Conservation (phyloP, 2,329 filamentous ascomycete species). For the Neonectria coccinea region DNA sequence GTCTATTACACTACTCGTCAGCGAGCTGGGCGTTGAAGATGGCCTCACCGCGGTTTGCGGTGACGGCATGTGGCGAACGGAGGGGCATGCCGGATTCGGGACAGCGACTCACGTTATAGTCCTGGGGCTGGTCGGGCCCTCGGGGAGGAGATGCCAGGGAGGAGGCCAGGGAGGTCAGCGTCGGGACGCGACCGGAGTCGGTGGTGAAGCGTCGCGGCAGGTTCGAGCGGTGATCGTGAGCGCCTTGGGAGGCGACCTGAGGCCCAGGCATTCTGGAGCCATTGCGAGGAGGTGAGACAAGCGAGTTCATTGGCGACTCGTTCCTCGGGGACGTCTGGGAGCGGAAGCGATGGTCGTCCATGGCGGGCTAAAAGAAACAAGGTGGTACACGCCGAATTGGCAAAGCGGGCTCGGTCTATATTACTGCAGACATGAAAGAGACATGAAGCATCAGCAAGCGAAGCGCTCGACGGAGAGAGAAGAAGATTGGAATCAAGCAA, state of each 20-base stretch:
- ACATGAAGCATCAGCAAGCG: constrained; percentile 48
- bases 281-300: constrained; percentile 80
- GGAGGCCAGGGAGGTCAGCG: constrained; percentile 65
- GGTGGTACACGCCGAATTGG: constrained; percentile 55
- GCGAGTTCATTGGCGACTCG: constrained; percentile 79
- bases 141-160: constrained; percentile 64
- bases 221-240: constrained; percentile 78
- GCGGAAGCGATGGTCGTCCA: constrained; percentile 85
- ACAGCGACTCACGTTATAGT: constrained; percentile 58
- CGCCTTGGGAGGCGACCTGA: constrained; percentile 51
- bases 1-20: constrained; percentile 58
- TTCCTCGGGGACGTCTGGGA: constrained; percentile 81
- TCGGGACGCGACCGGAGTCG: constrained; percentile 85
- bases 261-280: constrained; percentile 71
- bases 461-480: constrained; percentile 36
- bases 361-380: constrained; percentile 58
- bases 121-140: constrained; percentile 59
- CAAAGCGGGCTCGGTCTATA: constrained; percentile 48
- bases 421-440: constrained; percentile 53
- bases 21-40: constrained; percentile 21
- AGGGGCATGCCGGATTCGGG: constrained; percentile 5
- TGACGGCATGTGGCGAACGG: not conserved
- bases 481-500: constrained; percentile 42
- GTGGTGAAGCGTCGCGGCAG: constrained; percentile 95
- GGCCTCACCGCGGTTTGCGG: not conserved